Evolutionary conservation across 2,329 filamentous ascomycete genomes (phyloP).

Genomic region (Aspergillus sp.): DNA sequence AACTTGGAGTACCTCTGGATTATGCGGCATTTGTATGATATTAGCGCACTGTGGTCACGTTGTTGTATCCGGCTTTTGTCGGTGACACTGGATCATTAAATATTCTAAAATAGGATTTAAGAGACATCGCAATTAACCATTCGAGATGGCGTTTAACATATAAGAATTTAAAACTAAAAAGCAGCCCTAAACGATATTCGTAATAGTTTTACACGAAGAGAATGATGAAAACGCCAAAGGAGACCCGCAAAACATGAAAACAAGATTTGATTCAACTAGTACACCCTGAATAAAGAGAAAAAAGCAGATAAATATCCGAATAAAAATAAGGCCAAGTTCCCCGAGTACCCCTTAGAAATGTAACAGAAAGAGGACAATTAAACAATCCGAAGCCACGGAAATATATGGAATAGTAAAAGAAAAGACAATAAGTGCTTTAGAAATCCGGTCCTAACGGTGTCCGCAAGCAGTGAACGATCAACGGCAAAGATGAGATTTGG

Average conservation of each 20-base stretch:
- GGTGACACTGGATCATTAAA: not conserved
- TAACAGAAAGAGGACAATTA: slow-evolving; percentile 1
- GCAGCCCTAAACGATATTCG: not conserved
- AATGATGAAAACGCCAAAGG: not conserved
- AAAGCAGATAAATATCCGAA: slow-evolving; percentile 1
- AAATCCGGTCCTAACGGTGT: not conserved
- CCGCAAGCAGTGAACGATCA: not conserved
- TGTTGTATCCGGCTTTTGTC: too few relatives aligned
- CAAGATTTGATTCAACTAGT: slow-evolving; percentile 21
- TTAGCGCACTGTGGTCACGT: not conserved
- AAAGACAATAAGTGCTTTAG: not conserved
- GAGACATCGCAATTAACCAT: not conserved
- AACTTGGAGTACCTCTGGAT: not conserved
- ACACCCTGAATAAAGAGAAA: slow-evolving; percentile 15
- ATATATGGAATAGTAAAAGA: slow-evolving; percentile 4
- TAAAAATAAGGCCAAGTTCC: slow-evolving; percentile 12
- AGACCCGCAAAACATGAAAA: slow-evolving; percentile 1
- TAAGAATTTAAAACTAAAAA: not conserved
- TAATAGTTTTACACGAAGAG: not conserved
- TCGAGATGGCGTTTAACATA: not conserved
- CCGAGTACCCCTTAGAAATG: slow-evolving; percentile 9
- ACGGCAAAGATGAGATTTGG: not conserved
- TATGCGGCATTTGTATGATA: not conserved
- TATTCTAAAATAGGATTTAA: too few relatives aligned
- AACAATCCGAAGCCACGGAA: slow-evolving; percentile 5